phyloP scores from a whole-genome alignment of 768 basidiomycete genomes.

The Trametes sanguinea region DNA sequence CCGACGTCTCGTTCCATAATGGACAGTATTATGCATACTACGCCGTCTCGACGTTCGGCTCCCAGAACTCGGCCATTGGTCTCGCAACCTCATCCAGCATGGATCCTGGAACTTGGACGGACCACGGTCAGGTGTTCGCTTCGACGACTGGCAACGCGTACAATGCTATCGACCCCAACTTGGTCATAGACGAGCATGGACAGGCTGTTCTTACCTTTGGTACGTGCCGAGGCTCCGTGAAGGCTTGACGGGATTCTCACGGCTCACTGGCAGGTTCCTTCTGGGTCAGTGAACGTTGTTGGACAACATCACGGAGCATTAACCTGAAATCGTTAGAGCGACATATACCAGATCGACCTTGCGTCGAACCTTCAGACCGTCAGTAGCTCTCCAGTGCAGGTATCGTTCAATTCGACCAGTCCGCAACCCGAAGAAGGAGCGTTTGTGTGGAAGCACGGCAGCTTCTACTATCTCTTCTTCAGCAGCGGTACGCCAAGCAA shows the following conservation, averaged over 20 bases:
- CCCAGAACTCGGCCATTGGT: slow-evolving; percentile 30
- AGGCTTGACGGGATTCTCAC: not conserved
- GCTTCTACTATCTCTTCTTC: slow-evolving; percentile 26
- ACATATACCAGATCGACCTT: slow-evolving; percentile 18
- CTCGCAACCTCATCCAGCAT: slow-evolving; percentile 28
- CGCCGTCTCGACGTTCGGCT: slow-evolving; percentile 27
- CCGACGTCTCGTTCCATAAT: slow-evolving; percentile 27
- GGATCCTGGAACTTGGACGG: slow-evolving; percentile 30
- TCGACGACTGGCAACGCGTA: slow-evolving; percentile 20
- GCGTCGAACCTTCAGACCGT: slow-evolving; percentile 9
- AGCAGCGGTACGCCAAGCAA: slow-evolving; percentile 18
- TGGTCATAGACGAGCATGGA: slow-evolving; percentile 23
- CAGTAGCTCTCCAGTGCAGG: slow-evolving; percentile 10
- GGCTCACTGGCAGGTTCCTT: slow-evolving; percentile 14
- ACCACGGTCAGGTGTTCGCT: slow-evolving; percentile 27
- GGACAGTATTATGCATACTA: slow-evolving; percentile 30
- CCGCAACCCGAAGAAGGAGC: slow-evolving; percentile 9
- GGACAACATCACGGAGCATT: not conserved
- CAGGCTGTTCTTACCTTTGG: slow-evolving; percentile 26
- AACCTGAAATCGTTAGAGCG: slow-evolving; percentile 2
- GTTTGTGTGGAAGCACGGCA: slow-evolving; percentile 23
- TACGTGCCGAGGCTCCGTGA: not conserved
- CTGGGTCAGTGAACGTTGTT: slow-evolving; percentile 9
- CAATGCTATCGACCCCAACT: slow-evolving; percentile 28
- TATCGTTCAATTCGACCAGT: slow-evolving; percentile 20